Base-by-base conservation (phyloP, 192 early-diverging fungal genomes). In the Lobosporangium transversale region DNA sequence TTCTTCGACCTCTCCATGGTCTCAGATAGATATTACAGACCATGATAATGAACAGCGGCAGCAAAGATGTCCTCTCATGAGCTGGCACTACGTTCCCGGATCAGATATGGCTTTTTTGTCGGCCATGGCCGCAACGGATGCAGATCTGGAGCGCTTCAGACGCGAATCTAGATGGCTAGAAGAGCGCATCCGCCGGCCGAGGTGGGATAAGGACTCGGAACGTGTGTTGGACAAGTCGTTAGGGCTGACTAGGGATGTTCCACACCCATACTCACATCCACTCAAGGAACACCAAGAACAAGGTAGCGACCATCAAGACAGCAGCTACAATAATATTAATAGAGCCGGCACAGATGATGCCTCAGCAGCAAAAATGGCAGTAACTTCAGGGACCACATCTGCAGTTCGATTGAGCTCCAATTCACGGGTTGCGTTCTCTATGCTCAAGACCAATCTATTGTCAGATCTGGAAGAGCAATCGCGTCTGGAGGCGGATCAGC, bases 161-260 rank as follows among this genome's bases (percentile, higher is more conserved):
- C 57, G 73, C 62, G 73, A 76, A 29, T 47, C 59, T 8, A 30
- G 35, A 23, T 76, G 73, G 73, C 18, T 67, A 37, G 73, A 76
- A 33, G 64, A 76, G 29, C 64, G 73, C n/a, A 58, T 67, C 2
- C 32, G 48, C 3, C 23, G 65, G n/a, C 53, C 58, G 17, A 61
- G 37, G 35, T 47, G 43, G 7, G 71, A 76, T 27, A 2, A 17
- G 8, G 59, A 14, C 6, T 45, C 58, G 12, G 63, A 76, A 9
- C 14, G 24, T 11, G 31, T 76, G n/a, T 35, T 76, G 44, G 63
- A 76, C 35, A 76, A 31, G 47, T 56, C 64, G 10, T 33, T 76
- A 4, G 73, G 63, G 7, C 45, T 76, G 36, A 76, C 73, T 10
- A 47, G 64, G 12, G 49, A 53, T 42, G 36, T 62, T 14, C 43